Conservation (phyloP, 1,284 basidiomycete genomes). For the Bjerkandera adusta region DNA sequence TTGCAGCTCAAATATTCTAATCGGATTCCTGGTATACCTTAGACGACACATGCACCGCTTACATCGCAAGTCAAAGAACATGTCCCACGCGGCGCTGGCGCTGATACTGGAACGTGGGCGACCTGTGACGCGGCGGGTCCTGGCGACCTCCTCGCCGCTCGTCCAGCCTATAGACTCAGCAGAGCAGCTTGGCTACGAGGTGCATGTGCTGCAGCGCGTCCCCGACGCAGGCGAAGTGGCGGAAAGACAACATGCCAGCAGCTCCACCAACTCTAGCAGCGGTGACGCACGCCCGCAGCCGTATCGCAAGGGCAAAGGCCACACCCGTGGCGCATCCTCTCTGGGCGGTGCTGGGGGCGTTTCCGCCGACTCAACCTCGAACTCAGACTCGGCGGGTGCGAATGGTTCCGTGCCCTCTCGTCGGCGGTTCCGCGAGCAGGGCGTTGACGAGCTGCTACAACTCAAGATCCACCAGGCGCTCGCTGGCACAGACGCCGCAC, state of each 20-base stretch:
- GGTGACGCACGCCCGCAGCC: constrained; percentile 17
- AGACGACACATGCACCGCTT: constrained; percentile 46
- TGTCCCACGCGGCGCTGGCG: constrained; percentile 69
- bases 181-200: constrained; percentile 75
- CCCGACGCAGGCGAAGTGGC: constrained; percentile 66
- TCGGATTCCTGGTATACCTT: constrained; percentile 68
- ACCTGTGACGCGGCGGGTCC: constrained; percentile 62
- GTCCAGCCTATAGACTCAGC: constrained; percentile 80
- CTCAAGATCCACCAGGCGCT: constrained; percentile 84
- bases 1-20: constrained; percentile 78
- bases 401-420: constrained; percentile 24
- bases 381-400: constrained; percentile 18
- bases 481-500: constrained; percentile 61
- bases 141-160: constrained; percentile 80
- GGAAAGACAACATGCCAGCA: constrained; percentile 36
- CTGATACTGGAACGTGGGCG: constrained; percentile 75
- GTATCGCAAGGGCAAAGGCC: constrained; percentile 15
- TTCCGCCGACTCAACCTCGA: constrained; percentile 24
- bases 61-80: constrained; percentile 36
- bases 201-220: constrained; percentile 75
- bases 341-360: constrained; percentile 18
- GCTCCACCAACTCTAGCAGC: constrained; percentile 20
- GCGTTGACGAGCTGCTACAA: constrained; percentile 85
- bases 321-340: constrained; percentile 22
- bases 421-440: constrained; percentile 72